Percentiles rank a stretch among this genome's conserved stretches.
These are phyloP conservation scores for Chenopodium formosanum DNA, from an alignment of 148 eudicot genomes.

Conservation along the genomic window DNA sequence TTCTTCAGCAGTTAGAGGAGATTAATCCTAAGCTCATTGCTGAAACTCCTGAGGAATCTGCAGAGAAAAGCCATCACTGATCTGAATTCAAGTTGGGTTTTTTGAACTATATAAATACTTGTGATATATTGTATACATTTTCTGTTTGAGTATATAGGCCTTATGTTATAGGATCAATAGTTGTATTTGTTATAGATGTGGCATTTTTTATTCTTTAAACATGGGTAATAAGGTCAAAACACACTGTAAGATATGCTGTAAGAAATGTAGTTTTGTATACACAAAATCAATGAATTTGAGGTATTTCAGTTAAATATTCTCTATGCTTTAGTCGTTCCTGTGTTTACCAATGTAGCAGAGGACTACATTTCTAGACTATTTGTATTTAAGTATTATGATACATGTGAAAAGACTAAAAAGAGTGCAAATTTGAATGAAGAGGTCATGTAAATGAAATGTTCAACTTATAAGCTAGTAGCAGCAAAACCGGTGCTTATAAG, in stretches of 20 bases:
- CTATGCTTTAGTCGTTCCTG: too few species aligned
- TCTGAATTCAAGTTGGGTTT: background rate
- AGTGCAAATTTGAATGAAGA: too few species aligned
- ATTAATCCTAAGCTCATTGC: slow-evolving; percentile 37
- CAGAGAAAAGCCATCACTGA: slow-evolving; percentile 26
- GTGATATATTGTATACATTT: slow-evolving; percentile 6
- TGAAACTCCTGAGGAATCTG: slow-evolving; percentile 27
- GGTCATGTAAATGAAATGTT: too few species aligned
- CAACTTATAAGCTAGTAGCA: too few species aligned
- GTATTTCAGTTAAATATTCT: slow-evolving; percentile 1
- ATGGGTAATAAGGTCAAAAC: background rate
- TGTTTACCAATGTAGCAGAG: too few species aligned
- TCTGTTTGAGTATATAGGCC: background rate
- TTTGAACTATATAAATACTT: background rate
- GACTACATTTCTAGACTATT: too few species aligned
- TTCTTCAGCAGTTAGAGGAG: slow-evolving; percentile 71
- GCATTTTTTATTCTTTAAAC: slow-evolving; percentile 22
- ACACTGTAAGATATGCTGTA: background rate
- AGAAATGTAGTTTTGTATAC: background rate
- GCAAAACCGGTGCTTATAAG: too few species aligned
- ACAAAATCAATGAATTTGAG: slow-evolving; percentile 12
- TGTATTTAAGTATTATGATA: too few species aligned
- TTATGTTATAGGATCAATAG: background rate
- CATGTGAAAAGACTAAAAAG: too few species aligned
- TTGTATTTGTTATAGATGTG: slow-evolving; percentile 2